Evolutionary conservation across 2,329 filamentous ascomycete species (phyloP).

Genomic region (Myriosclerotinia curreyana): DNA sequence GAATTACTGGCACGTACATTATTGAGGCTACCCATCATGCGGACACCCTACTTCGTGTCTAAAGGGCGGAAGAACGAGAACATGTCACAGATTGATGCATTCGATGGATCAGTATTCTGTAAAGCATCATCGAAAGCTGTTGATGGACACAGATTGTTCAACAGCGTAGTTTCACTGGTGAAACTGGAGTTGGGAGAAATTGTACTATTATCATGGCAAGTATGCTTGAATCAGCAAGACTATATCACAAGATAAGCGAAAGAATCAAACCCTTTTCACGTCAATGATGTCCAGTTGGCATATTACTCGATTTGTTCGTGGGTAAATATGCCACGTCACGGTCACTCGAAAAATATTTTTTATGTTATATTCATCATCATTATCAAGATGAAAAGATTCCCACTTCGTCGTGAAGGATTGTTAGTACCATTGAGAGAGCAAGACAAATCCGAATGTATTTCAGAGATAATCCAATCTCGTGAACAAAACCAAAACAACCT

Average conservation of each 20-base stretch:
- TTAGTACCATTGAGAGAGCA: too few relatives aligned
- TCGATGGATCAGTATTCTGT: not conserved
- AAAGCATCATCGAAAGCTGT: not conserved
- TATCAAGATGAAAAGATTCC: too few relatives aligned
- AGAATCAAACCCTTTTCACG: not conserved
- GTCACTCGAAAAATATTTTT: not conserved
- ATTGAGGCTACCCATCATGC: not conserved
- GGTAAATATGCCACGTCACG: not conserved
- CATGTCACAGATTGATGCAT: not conserved
- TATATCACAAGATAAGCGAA: not conserved
- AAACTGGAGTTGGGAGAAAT: constrained; percentile 13
- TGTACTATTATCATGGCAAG: not conserved
- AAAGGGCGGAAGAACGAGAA: not conserved
- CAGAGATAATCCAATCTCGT: too few relatives aligned
- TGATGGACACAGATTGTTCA: constrained; percentile 1
- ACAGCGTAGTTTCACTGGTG: not conserved
- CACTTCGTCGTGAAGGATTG: too few relatives aligned
- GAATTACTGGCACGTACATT: constrained; percentile 7
- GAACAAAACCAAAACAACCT: too few relatives aligned
- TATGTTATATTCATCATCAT: not conserved
- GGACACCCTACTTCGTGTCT: not conserved
- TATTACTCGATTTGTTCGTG: not conserved
- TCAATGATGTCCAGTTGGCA: not conserved
- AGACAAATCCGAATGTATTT: too few relatives aligned
- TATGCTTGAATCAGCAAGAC: not conserved